These are phyloP conservation scores for Bertia moriformis DNA, from an alignment of 2,329 filamentous ascomycete species.

Conservation along the genomic window DNA sequence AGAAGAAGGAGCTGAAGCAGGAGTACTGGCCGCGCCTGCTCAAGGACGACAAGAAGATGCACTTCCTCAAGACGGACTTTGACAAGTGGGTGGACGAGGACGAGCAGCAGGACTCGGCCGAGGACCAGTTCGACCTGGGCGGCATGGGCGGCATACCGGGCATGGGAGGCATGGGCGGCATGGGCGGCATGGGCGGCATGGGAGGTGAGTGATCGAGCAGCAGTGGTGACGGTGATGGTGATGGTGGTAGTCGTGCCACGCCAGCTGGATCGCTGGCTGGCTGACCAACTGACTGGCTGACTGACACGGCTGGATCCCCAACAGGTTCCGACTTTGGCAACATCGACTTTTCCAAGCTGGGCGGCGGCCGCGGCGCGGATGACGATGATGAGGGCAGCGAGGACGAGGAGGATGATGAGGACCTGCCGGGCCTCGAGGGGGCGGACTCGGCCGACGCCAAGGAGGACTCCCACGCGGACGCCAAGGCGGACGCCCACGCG, in stretches of 20 bases:
- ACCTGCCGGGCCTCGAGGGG: slow-evolving; percentile 71
- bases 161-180: slow-evolving; percentile 16
- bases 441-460: slow-evolving; percentile 38
- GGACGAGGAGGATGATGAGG: slow-evolving; percentile 55
- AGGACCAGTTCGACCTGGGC: slow-evolving; percentile 59
- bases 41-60: slow-evolving; percentile 77
- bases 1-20: slow-evolving; percentile 91
- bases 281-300: too few relatives aligned
- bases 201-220: slow-evolving; percentile 3
- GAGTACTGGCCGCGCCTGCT: slow-evolving; percentile 93
- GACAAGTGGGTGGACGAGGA: slow-evolving; percentile 99
- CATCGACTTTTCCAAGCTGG: neutral
- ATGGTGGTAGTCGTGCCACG: too few relatives aligned
- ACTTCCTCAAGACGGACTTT: slow-evolving; percentile 97
- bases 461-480: slow-evolving; percentile 16
- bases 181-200: slow-evolving; percentile 2
- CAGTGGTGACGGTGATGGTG: slow-evolving; percentile 1
- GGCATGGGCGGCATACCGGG: slow-evolving; percentile 39
- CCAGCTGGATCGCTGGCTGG: too few relatives aligned
- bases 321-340: too few relatives aligned
- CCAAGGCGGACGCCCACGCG: slow-evolving; percentile 15
- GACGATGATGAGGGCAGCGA: slow-evolving; percentile 29
- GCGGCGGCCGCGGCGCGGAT: slow-evolving; percentile 7
- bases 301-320: too few relatives aligned
- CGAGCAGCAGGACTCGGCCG: slow-evolving; percentile 80